Evolutionary conservation across 441 rosid species (phyloP).

Genomic region (Iberis amara): DNA sequence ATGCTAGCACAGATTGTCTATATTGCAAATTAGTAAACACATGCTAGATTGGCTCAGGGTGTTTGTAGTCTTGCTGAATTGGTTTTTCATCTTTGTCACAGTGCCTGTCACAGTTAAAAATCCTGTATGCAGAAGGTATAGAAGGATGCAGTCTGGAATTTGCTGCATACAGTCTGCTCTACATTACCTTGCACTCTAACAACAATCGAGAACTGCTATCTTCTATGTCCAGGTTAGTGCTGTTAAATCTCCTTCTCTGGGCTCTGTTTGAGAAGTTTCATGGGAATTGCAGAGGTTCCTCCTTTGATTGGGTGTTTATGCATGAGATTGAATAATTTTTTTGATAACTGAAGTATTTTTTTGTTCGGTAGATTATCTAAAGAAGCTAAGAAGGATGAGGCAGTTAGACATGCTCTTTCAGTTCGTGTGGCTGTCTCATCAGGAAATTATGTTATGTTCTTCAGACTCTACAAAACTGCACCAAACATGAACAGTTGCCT

Average conservation of each 20-base stretch:
- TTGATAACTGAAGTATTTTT: constrained; percentile 12
- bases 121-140: constrained; percentile 86
- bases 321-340: not conserved
- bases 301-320: too few species aligned
- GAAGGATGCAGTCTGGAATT: constrained; percentile 89
- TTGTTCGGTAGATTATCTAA: constrained; percentile 60
- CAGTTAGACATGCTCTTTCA: constrained; percentile 92
- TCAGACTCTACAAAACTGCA: constrained; percentile 76
- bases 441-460: constrained; percentile 86
- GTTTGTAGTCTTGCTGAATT: constrained; percentile 9
- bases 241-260: constrained; percentile 4
- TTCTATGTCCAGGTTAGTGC: constrained; percentile 79
- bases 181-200: constrained; percentile 83
- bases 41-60: too few species aligned
- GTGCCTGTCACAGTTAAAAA: constrained; percentile 95
- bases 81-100: constrained; percentile 34
- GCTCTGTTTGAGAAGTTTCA: not conserved
- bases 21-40: constrained; percentile 9
- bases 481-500: constrained; percentile 86
- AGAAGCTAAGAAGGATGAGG: constrained; percentile 64
- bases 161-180: constrained; percentile 86
- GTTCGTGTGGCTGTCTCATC: constrained; percentile 94
- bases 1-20: constrained; percentile 11
- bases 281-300: too few species aligned
- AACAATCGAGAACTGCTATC: constrained; percentile 80